Conservation (phyloP, 2,329 filamentous ascomycete species). For the Talaromyces amestolkiae region DNA sequence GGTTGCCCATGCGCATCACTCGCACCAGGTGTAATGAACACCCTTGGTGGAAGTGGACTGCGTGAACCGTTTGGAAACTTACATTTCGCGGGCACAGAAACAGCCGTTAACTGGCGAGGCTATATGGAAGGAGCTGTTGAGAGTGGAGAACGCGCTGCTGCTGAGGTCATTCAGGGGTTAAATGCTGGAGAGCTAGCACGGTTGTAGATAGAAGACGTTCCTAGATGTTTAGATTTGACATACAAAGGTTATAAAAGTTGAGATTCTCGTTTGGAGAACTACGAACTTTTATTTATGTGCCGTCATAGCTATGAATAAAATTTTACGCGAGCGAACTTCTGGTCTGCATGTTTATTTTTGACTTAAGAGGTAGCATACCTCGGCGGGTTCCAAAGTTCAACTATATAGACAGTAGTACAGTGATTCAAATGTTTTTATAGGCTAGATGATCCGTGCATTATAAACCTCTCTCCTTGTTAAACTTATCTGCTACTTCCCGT, state of each 20-base stretch:
- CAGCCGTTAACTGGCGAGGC: conserved; percentile 53
- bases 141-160: conserved; percentile 50
- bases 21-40: conserved; percentile 38
- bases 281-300: neutral
- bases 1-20: conserved; percentile 37
- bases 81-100: conserved; percentile 58
- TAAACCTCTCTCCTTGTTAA: neutral
- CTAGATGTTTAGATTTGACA: neutral
- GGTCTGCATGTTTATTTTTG: neutral
- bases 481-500: neutral
- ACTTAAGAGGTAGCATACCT: neutral
- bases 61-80: conserved; percentile 41
- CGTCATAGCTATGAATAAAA: too few species aligned
- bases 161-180: conserved; percentile 40
- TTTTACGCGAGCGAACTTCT: neutral
- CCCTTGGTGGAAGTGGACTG: conserved; percentile 30
- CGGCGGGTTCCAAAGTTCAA: neutral
- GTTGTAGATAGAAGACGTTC: neutral
- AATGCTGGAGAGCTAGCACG: neutral
- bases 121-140: conserved; percentile 60
- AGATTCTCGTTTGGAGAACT: neutral
- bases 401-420: neutral
- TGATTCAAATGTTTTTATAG: neutral
- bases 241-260: neutral
- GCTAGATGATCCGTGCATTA: neutral